Conservation (phyloP, 495 filamentous ascomycete species). For the Penicillium verhagenii region DNA sequence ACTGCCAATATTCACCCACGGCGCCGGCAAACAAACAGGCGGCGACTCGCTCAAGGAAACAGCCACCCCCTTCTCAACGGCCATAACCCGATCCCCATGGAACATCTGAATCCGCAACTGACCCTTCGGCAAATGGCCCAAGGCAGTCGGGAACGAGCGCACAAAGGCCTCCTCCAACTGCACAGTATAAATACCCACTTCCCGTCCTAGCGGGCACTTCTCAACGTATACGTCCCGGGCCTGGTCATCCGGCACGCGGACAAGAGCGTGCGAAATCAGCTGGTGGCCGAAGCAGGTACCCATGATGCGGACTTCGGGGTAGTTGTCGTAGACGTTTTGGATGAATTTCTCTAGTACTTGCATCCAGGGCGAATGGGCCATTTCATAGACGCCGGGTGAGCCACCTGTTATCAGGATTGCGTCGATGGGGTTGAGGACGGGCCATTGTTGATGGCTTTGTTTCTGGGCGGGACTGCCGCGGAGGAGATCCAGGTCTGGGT, state of each 20-base stretch:
- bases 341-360: slow-evolving; percentile 26
- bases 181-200: slow-evolving; percentile 34
- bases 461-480: slow-evolving; percentile 14
- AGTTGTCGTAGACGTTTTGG: slow-evolving; percentile 29
- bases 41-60: slow-evolving; percentile 21
- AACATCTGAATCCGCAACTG: slow-evolving; percentile 36
- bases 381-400: slow-evolving; percentile 30
- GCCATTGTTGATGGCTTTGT: slow-evolving; percentile 3
- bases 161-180: slow-evolving; percentile 24
- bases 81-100: slow-evolving; percentile 38
- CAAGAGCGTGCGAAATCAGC: slow-evolving; percentile 35
- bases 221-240: slow-evolving; percentile 27
- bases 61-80: slow-evolving; percentile 21
- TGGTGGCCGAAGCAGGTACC: slow-evolving; percentile 45
- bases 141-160: slow-evolving; percentile 18
- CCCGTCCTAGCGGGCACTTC: slow-evolving; percentile 31
- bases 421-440: slow-evolving; percentile 25
- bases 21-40: slow-evolving; percentile 26
- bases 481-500: slow-evolving; percentile 24
- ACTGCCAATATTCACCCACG: slow-evolving; percentile 35
- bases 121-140: slow-evolving; percentile 13
- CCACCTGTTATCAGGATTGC: slow-evolving; percentile 37
- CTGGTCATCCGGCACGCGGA: slow-evolving; percentile 20
- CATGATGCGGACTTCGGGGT: slow-evolving; percentile 38
- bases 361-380: slow-evolving; percentile 31